These are phyloP conservation scores for Apodospora peruviana DNA, from an alignment of 495 filamentous ascomycete species.

Conservation along the genomic window DNA sequence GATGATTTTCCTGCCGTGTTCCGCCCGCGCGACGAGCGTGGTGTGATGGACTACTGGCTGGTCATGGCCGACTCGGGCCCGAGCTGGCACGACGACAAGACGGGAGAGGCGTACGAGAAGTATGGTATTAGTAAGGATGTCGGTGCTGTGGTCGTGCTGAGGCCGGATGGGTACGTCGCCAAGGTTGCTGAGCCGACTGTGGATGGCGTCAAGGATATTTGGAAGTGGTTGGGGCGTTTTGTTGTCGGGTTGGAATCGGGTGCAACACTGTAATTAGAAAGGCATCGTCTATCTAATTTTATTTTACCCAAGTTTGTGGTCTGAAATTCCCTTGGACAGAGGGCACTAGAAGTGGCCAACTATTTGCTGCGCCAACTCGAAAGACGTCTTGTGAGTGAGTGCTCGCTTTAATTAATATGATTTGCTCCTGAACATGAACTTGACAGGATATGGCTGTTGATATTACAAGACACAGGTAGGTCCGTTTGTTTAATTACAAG, in stretches of 20 bases:
- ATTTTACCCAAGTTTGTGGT: too few species aligned
- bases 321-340: too few species aligned
- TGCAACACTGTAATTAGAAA: neutral
- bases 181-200: neutral
- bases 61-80: neutral
- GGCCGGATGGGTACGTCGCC: neutral
- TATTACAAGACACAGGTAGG: too few species aligned
- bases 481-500: too few species aligned
- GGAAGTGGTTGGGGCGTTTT: neutral
- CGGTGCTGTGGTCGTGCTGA: neutral
- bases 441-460: too few species aligned
- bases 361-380: too few species aligned
- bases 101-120: neutral
- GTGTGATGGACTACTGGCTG: conserved; percentile 1
- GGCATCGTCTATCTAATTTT: too few species aligned
- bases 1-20: neutral
- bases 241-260: neutral
- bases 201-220: neutral
- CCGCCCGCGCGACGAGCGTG: neutral
- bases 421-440: too few species aligned
- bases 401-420: too few species aligned
- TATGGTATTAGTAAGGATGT: neutral
- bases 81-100: neutral
- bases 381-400: too few species aligned
- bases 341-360: too few species aligned